Base-by-base conservation (phyloP, 306 rosid species). In the Cercis canadensis region DNA sequence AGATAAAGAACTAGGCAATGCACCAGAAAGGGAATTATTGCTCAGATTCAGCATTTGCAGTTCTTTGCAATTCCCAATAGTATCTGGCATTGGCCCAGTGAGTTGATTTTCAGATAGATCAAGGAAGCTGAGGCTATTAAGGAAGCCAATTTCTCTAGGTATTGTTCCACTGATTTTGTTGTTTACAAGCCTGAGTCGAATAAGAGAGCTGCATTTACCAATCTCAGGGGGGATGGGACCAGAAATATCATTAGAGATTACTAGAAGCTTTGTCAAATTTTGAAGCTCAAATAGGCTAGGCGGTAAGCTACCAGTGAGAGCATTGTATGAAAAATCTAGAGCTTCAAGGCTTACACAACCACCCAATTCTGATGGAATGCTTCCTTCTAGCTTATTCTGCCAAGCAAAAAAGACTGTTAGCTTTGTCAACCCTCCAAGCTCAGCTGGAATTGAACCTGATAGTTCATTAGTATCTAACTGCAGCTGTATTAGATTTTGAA, bases 381-480 rank as follows among this genome's bases (percentile, higher is more conserved):
- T 75, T 55, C 96, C 96, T 86, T 81, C 90, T 16, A 92, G 95
- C n/a, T 76, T 84, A 78, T 92, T 89, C 82, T 92, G 92, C 98
- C 98, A 92, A 7, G 95, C 96, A 19, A 87, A 84, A 54, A 92
- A 83, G 2, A 87, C 92, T 7, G 66, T 83, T 6, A 92, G 80
- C 81, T 58, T 73, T 24, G 80, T 57, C 75, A 92, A 67, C 67
- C 52, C 79, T 64, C 98, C 98, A 33, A 92, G 67, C 74, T 83
- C 88, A 43, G 79, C 51, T 6, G 96, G 98, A 75, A 92, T 86
- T 18, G 77, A 60, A 62, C 98, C 98, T 12, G 96, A 82, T 56
- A 89, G 70, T 76, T 86, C 88, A 79, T 89, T 89, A 11, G 86
- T 73, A 65, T 92, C 96, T 9, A 92, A 16, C 87, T 92, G 98